These are phyloP conservation scores for Russula virescens DNA, from an alignment of 768 basidiomycete genomes.

Conservation along the genomic window DNA sequence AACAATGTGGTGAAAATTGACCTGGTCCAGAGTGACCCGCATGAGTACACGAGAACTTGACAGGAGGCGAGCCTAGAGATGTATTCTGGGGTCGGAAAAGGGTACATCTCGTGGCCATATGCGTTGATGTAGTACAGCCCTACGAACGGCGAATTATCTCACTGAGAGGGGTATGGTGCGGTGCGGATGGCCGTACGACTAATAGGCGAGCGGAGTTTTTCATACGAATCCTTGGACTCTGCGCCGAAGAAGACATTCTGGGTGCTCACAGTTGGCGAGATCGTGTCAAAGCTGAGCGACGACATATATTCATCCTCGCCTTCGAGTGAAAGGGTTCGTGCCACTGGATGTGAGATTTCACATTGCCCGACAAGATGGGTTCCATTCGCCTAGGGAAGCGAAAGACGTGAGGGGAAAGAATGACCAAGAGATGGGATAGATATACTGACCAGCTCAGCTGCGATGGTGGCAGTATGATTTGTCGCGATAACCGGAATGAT, in stretches of 20 bases:
- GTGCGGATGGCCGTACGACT: constrained; percentile 38
- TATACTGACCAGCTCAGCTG: constrained; percentile 63
- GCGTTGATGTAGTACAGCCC: constrained; percentile 86
- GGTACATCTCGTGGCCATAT: constrained; percentile 89
- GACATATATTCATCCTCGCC: constrained; percentile 28
- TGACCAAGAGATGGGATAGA: constrained; percentile 23
- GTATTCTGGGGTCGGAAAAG: constrained; percentile 79
- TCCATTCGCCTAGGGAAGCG: constrained; percentile 57
- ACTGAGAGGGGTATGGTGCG: neutral
- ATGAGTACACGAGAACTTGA: constrained; percentile 81
- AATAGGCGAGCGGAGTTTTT: constrained; percentile 56
- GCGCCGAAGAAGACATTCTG: constrained; percentile 67
- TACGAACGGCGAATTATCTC: constrained; percentile 27
- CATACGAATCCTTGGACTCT: constrained; percentile 46
- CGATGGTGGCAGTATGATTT: constrained; percentile 93
- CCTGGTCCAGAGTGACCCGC: constrained; percentile 95
- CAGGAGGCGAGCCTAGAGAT: constrained; percentile 53
- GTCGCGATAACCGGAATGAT: constrained; percentile 91
- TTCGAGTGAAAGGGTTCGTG: constrained; percentile 17
- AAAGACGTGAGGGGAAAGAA: constrained; percentile 1
- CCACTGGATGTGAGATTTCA: constrained; percentile 84
- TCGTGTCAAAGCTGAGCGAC: constrained; percentile 10
- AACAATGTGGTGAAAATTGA: constrained; percentile 24
- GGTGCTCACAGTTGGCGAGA: constrained; percentile 41
- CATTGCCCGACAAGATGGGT: constrained; percentile 83